These are phyloP conservation scores for Eragrostis nindensis DNA, from an alignment of 176 grass and related monocot species.

Conservation along the genomic window DNA sequence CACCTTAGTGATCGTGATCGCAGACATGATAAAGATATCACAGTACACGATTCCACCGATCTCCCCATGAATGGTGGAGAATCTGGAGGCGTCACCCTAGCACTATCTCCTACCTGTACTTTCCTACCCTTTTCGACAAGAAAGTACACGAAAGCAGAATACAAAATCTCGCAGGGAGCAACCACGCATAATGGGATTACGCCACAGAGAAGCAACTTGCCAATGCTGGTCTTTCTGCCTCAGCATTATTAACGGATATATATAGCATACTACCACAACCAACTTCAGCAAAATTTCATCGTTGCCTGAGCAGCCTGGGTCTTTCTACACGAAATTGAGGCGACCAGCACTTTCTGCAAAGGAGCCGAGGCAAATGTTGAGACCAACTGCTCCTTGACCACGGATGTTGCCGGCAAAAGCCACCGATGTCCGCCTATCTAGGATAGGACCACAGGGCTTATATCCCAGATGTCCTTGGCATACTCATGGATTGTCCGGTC, in stretches of 20 bases:
- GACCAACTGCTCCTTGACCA: background rate
- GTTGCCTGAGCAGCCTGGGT: background rate
- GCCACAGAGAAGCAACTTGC: conserved; percentile 7
- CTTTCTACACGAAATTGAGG: conserved; percentile 38
- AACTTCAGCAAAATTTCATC: conserved; percentile 18
- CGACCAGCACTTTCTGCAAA: conserved; percentile 1
- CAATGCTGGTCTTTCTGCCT: conserved; percentile 26
- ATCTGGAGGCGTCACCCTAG: conserved; percentile 33
- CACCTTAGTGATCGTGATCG: conserved; percentile 32
- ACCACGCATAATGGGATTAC: background rate
- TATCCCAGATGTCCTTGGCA: conserved; percentile 88
- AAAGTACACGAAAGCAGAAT: background rate
- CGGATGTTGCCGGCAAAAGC: background rate
- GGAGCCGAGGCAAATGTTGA: conserved; percentile 7
- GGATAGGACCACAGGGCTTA: conserved; percentile 63
- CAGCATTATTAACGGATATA: conserved; percentile 28
- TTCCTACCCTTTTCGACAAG: conserved; percentile 15
- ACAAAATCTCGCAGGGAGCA: background rate
- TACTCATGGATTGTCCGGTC: conserved; percentile 96
- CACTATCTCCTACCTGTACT: conserved; percentile 27
- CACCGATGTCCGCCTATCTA: conserved; percentile 21
- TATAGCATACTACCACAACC: background rate
- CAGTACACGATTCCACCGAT: conserved; percentile 23
- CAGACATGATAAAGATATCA: conserved; percentile 24
- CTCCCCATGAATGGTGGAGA: conserved; percentile 35